These are phyloP conservation scores for Chamaecyparis obtusa DNA, from an alignment of 75 land plant species.

Conservation along the genomic window DNA sequence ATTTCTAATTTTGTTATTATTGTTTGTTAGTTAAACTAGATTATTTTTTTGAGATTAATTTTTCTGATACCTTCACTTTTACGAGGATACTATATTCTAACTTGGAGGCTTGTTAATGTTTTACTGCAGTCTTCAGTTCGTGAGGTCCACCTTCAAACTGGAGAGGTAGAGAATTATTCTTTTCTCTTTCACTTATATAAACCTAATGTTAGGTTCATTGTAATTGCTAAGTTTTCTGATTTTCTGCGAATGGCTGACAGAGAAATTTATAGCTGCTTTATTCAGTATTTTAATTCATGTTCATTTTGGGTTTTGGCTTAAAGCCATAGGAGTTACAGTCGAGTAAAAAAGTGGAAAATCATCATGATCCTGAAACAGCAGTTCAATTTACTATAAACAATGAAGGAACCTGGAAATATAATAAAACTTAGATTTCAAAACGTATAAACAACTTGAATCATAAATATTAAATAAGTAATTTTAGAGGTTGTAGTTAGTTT, in stretches of 20 bases:
- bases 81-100: background rate
- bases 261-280: background rate
- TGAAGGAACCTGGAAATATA: no score
- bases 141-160: conserved; percentile 12
- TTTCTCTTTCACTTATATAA: background rate
- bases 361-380: background rate
- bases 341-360: background rate
- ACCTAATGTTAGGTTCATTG: background rate
- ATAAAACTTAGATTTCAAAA: no score
- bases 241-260: background rate
- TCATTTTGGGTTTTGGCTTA: background rate
- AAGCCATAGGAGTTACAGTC: background rate
- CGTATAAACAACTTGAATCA: no score
- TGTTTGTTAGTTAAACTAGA: background rate
- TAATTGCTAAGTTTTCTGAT: background rate
- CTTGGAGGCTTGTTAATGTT: background rate
- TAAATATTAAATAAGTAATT: no score
- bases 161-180: conserved; percentile 1
- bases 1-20: background rate
- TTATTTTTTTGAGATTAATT: background rate
- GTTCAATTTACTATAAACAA: no score
- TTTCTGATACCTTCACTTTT: background rate
- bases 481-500: no score
- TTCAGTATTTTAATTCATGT: background rate
- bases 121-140: conserved; percentile 13